Percentiles rank a stretch among this genome's conserved stretches.
Conservation (phyloP, 768 basidiomycete species). For the Leccinum imitatum region DNA sequence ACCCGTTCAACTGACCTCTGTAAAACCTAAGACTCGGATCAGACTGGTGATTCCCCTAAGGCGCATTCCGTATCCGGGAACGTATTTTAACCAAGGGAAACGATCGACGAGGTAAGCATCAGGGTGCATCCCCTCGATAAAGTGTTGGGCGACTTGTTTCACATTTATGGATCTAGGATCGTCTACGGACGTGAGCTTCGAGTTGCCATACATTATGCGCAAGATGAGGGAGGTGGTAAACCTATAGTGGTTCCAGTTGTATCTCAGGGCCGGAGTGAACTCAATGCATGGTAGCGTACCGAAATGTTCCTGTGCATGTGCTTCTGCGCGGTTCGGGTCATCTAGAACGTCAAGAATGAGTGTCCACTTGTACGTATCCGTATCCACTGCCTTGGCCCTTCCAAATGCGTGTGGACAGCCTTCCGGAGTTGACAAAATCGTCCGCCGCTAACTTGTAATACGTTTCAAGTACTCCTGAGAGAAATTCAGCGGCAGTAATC, state of each 20-base stretch:
- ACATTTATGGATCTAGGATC: conserved; percentile 26
- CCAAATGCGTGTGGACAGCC: conserved; percentile 53
- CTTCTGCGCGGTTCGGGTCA: conserved; percentile 36
- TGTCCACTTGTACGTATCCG: conserved; percentile 35
- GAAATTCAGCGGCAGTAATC: conserved; percentile 53
- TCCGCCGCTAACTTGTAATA: conserved; percentile 46
- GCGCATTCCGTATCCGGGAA: conserved; percentile 60
- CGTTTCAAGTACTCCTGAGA: conserved; percentile 52
- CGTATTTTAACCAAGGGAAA: conserved; percentile 37
- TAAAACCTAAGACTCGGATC: conserved; percentile 47
- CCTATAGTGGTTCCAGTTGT: too few relatives aligned
- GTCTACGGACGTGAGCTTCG: conserved; percentile 15
- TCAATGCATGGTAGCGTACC: conserved; percentile 21
- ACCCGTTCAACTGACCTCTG: conserved; percentile 46
- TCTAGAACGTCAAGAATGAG: conserved; percentile 32
- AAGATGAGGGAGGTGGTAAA: conserved; percentile 21
- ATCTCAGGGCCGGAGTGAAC: not conserved
- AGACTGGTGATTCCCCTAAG: conserved; percentile 49
- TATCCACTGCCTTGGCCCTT: conserved; percentile 41
- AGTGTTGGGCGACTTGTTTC: conserved; percentile 20
- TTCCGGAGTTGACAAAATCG: conserved; percentile 55
- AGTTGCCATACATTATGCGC: conserved; percentile 27
- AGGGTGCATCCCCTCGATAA: conserved; percentile 32
- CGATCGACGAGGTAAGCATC: conserved; percentile 37
- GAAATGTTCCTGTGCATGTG: conserved; percentile 47